Evolutionary conservation across 345 rosid species (phyloP).

Genomic region (Anastatica hierochuntica): DNA sequence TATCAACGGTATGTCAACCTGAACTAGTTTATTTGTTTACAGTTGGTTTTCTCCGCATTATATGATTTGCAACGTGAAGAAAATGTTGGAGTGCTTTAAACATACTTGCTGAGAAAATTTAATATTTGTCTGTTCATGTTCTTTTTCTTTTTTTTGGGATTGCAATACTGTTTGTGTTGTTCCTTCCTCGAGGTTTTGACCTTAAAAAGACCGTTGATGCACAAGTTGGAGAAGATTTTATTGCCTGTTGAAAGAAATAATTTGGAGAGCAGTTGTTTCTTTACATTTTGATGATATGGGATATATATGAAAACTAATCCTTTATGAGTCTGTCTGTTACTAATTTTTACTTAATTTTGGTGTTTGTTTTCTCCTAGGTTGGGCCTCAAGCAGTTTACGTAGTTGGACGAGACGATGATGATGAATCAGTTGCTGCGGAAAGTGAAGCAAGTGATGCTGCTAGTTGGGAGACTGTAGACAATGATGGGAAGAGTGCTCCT

Average conservation of each 20-base stretch:
- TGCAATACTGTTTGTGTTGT: neutral
- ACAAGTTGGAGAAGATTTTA: slow-evolving; percentile 1
- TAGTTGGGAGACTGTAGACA: slow-evolving; percentile 95
- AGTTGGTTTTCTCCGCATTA: slow-evolving; percentile 4
- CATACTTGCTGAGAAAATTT: slow-evolving; percentile 1
- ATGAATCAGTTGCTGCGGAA: slow-evolving; percentile 69
- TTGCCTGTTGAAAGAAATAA: too few species aligned
- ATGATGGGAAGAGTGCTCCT: slow-evolving; percentile 51
- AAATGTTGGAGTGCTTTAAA: slow-evolving; percentile 2
- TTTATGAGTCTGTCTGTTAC: slow-evolving; percentile 4
- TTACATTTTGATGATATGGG: neutral
- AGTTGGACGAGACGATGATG: slow-evolving; percentile 91
- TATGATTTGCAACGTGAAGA: neutral
- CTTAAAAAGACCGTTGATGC: neutral
- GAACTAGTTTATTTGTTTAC: slow-evolving; percentile 1
- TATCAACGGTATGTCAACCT: slow-evolving; percentile 62
- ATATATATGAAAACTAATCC: neutral
- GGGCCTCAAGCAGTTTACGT: slow-evolving; percentile 98
- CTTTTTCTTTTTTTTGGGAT: too few species aligned
- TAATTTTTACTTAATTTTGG: slow-evolving; percentile 13
- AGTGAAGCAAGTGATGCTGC: slow-evolving; percentile 89
- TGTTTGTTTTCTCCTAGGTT: slow-evolving; percentile 46
- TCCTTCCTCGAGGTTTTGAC: neutral
- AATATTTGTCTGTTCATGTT: neutral
- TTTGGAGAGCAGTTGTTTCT: neutral